A percentile compares a stretch with the other conserved stretches of the same genome.
Evolutionary conservation across 345 rosid genomes (phyloP).

Genomic region (Viola odorata): DNA sequence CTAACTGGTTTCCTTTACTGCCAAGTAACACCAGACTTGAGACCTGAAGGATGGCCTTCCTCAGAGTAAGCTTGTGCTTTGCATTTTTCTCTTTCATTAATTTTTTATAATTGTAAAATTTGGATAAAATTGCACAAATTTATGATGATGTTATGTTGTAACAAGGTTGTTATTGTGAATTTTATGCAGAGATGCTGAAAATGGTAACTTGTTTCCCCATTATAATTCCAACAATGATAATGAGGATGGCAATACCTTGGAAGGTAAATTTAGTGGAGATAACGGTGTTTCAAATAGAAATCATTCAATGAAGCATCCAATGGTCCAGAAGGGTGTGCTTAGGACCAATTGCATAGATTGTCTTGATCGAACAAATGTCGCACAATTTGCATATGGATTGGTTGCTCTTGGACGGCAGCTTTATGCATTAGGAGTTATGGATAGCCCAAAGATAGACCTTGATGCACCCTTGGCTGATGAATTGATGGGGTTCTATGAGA

Average conservation of each 20-base stretch:
- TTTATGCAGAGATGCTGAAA: conserved; percentile 44
- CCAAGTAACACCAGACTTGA: conserved; percentile 63
- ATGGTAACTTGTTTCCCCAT: conserved; percentile 28
- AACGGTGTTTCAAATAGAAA: conserved; percentile 43
- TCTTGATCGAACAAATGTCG: conserved; percentile 98
- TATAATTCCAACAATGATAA: conserved; percentile 36
- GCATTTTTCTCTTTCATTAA: conserved; percentile 3
- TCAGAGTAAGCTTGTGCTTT: conserved; percentile 52
- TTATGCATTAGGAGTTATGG: conserved; percentile 63
- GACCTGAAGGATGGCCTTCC: conserved; percentile 45
- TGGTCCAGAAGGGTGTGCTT: conserved; percentile 81
- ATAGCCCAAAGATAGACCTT: conserved; percentile 62
- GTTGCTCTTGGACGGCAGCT: conserved; percentile 94
- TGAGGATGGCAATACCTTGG: conserved; percentile 40
- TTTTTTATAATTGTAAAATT: neutral
- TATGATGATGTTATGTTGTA: neutral
- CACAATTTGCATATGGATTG: conserved; percentile 94
- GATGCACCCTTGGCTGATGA: conserved; percentile 76
- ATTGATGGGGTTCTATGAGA: conserved; percentile 82
- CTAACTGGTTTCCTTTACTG: conserved; percentile 87
- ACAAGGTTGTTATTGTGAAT: conserved; percentile 22
- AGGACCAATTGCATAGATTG: conserved; percentile 99
- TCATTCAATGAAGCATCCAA: conserved; percentile 42
- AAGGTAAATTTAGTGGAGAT: conserved; percentile 37
- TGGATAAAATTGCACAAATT: too few species aligned